These are phyloP conservation scores for Adenanthera pavonina DNA, from an alignment of 306 rosid genomes.

Conservation along the genomic window DNA sequence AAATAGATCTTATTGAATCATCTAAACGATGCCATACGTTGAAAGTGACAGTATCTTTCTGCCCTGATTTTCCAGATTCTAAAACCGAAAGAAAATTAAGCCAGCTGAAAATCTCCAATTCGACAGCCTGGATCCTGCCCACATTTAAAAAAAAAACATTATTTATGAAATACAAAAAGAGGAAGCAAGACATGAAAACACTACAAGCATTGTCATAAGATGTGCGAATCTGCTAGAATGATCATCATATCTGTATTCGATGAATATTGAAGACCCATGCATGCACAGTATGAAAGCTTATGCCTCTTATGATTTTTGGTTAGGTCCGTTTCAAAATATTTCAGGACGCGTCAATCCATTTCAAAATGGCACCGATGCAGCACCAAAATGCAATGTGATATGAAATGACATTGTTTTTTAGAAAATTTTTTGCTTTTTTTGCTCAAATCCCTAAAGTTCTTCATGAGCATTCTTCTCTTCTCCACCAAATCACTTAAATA, in stretches of 20 bases:
- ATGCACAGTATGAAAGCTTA: neutral
- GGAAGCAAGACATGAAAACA: conserved; percentile 1
- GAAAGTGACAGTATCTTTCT: conserved; percentile 39
- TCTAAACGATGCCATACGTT: conserved; percentile 33
- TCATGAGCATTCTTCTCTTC: neutral
- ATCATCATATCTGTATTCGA: neutral
- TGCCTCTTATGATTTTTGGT: neutral
- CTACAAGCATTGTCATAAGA: neutral
- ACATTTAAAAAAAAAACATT: neutral
- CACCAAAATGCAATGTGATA: neutral
- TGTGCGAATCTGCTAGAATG: neutral
- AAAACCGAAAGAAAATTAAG: conserved; percentile 29
- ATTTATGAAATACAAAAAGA: neutral
- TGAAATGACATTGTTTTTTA: neutral
- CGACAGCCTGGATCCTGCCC: conserved; percentile 34
- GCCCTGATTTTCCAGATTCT: conserved; percentile 25
- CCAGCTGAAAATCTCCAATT: conserved; percentile 26
- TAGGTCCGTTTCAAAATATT: neutral
- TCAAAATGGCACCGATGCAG: neutral
- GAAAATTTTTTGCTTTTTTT: neutral
- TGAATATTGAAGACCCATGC: neutral
- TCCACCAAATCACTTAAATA: neutral
- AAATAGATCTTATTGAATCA: conserved; percentile 40
- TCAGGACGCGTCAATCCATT: neutral
- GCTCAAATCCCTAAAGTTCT: neutral